Base-by-base conservation (phyloP, 192 early-diverging fungal genomes). In the Rhizophagus prolifer region DNA sequence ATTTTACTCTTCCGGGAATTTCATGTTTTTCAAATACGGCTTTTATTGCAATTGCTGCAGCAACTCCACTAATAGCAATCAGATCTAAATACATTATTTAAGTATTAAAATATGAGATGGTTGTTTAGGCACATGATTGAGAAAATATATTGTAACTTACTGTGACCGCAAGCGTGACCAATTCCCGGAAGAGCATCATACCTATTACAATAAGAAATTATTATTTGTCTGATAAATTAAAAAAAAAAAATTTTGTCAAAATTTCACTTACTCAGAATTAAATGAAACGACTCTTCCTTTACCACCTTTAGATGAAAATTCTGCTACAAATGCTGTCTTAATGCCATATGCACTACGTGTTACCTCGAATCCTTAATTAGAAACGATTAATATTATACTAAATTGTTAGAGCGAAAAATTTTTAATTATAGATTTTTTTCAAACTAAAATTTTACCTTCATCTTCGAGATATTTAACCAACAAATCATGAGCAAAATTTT, bases 151-250 rank as follows among this genome's bases (percentile, higher is more conserved):
- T 31, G 14, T 0, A 66, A 66, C 64, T 34, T 66, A 66, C 64
- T 92, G 79, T 94, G 90, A 23, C 91, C 91, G 67, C 90, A 92
- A 14, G 84, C 90, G 41, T 91, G 86, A 5, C 92, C 90, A 19
- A 92, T 83, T 3, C 81, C 85, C 14, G 91, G 90, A 31, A 92
- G 75, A 12, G 91, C 90, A 80, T 93, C 91, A 72, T 87, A 90
- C 76, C 75, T 76, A 66, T 19, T 41, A 16, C 19, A 31, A 38
- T 31, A 21, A 47, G 66, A 68, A 34, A 0, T 26, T 9, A 38
- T 34, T 13, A 73, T 7, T 44, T 19, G 38, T 31, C 31, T 31
- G 31, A 38, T 38, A 38, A 38, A 38, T 1, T 31, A 6, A 9
- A 3, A 31, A 31, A 31, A 31, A 31, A 31, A 31, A 31, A 31